Percentiles rank a stretch among this genome's conserved stretches.
phyloP scores from a whole-genome alignment of 805 yeast genomes.

The Candida easanensis region DNA sequence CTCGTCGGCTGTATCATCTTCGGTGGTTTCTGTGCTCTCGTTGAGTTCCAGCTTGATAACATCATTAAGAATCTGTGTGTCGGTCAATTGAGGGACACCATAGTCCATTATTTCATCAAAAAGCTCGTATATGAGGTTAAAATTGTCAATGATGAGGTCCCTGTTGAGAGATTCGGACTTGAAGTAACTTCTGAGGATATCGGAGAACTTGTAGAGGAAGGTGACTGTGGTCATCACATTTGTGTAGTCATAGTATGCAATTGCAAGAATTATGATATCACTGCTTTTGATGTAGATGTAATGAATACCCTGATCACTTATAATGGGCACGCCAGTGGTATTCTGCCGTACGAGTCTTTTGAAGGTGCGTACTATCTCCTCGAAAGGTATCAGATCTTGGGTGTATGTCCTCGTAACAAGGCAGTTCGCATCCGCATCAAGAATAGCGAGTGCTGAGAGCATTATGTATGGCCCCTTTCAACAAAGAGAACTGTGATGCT shows the following conservation, averaged over 20 bases:
- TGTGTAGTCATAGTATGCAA: conserved; percentile 29
- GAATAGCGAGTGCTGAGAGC: conserved; percentile 43
- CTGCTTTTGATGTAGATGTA: conserved; percentile 53
- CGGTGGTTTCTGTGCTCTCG: conserved; percentile 6
- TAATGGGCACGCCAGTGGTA: conserved; percentile 35
- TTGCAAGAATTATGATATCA: conserved; percentile 35
- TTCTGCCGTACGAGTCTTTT: conserved; percentile 31
- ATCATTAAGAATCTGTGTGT: conserved; percentile 71
- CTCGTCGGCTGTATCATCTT: conserved; percentile 9
- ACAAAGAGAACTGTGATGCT: neutral
- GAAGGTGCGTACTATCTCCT: conserved; percentile 51
- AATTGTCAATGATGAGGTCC: conserved; percentile 68
- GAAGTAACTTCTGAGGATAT: conserved; percentile 45
- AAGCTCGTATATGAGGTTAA: conserved; percentile 73
- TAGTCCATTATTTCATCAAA: conserved; percentile 87
- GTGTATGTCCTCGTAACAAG: conserved; percentile 67
- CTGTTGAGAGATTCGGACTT: conserved; percentile 40
- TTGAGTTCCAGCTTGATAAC: conserved; percentile 60
- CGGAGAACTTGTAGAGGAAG: conserved; percentile 49
- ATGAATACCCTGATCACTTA: conserved; percentile 42
- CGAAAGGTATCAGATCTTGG: conserved; percentile 59
- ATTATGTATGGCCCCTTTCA: neutral
- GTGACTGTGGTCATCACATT: conserved; percentile 58
- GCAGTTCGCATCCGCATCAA: conserved; percentile 67
- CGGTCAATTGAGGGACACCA: conserved; percentile 85